These are phyloP conservation scores for Citrus medica DNA, from an alignment of 345 rosid genomes.

Conservation along the genomic window DNA sequence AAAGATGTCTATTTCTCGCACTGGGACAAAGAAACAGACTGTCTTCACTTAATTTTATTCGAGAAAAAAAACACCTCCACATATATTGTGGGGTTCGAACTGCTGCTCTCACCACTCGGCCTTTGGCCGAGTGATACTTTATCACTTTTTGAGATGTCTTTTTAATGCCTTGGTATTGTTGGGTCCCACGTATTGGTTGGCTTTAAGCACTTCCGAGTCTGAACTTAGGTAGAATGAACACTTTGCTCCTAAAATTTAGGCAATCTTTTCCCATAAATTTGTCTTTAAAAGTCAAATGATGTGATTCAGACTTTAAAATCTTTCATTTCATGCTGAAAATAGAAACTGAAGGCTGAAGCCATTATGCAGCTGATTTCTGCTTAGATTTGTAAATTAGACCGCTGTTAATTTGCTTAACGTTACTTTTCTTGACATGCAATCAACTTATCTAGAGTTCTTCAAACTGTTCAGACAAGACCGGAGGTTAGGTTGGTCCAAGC, in stretches of 20 bases:
- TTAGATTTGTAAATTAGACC: not conserved
- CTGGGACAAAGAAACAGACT: no score
- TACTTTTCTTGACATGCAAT: not conserved
- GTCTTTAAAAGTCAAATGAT: not conserved
- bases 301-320: not conserved
- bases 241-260: not conserved
- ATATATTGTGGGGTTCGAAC: no score
- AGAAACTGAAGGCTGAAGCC: not conserved
- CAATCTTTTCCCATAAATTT: not conserved
- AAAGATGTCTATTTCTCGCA: no score
- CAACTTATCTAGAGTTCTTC: not conserved
- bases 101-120: no score
- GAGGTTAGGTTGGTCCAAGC: not conserved
- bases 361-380: not conserved
- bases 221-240: not conserved
- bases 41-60: no score
- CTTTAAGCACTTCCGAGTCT: not conserved
- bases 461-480: not conserved
- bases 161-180: not conserved
- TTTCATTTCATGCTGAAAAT: not conserved
- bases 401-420: not conserved
- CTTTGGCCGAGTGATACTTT: conserved; percentile 6
- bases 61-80: no score
- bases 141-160: not conserved
- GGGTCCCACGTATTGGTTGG: not conserved